Evolutionary conservation across 805 yeast genomes (phyloP).

Genomic region (Pichia occidentalis): DNA sequence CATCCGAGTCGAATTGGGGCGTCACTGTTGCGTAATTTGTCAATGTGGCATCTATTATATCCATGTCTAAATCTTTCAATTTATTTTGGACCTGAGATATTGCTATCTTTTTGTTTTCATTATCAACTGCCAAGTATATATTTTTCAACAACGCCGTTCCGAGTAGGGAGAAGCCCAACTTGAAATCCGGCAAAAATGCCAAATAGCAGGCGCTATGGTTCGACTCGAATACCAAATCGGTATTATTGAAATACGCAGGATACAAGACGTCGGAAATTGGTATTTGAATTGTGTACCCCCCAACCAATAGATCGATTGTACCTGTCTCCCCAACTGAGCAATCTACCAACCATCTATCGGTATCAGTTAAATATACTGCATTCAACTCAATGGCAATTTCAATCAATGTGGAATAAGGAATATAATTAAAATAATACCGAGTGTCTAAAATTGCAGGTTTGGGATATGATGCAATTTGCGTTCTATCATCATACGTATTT

Average conservation of each 20-base stretch:
- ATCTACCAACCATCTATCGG: constrained; percentile 53
- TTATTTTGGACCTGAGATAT: constrained; percentile 35
- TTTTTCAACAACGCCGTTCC: constrained; percentile 54
- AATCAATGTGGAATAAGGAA: constrained; percentile 53
- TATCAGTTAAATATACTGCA: constrained; percentile 48
- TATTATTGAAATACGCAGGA: constrained; percentile 32
- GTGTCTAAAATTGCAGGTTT: constrained; percentile 57
- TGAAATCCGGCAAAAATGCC: constrained; percentile 41
- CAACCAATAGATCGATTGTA: constrained; percentile 45
- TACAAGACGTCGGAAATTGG: constrained; percentile 44
- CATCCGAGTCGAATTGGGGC: neutral
- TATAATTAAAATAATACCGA: constrained; percentile 39
- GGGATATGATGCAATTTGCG: constrained; percentile 32
- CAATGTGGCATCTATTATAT: neutral
- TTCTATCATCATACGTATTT: constrained; percentile 34
- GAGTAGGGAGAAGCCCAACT: constrained; percentile 44
- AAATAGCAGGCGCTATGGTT: constrained; percentile 56
- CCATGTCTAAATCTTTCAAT: constrained; percentile 22
- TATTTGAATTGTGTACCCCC: constrained; percentile 41
- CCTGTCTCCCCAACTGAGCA: constrained; percentile 51
- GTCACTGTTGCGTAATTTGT: constrained; percentile 1
- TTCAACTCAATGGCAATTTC: constrained; percentile 63
- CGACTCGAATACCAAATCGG: constrained; percentile 39
- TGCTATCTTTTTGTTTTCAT: constrained; percentile 49
- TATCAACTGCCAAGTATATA: constrained; percentile 57